Conservation (phyloP, 202 grass and related monocot genomes). For the Hordeum pubiflorum region DNA sequence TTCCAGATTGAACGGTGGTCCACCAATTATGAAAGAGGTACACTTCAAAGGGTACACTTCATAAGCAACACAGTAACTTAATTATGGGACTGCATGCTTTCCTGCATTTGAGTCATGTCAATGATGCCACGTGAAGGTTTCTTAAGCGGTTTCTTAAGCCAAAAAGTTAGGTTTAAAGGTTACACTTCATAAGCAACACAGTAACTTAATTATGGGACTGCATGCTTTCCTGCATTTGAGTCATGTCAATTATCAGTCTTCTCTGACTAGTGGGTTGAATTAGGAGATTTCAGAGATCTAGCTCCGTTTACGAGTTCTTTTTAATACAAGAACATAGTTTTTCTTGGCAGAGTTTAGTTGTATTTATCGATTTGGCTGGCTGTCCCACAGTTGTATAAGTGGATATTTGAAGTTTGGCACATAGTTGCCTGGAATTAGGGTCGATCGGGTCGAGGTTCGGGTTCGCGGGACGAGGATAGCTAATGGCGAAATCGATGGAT, state of each 20-base stretch:
- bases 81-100: background rate
- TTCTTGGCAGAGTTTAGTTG: background rate
- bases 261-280: background rate
- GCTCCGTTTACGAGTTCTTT: background rate
- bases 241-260: background rate
- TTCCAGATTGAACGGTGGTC: background rate
- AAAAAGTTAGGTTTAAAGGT: background rate
- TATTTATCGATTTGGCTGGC: background rate
- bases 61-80: background rate
- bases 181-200: background rate
- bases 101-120: background rate
- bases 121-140: too few species aligned
- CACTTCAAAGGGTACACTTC: background rate
- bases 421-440: too few species aligned
- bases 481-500: too few species aligned
- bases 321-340: background rate
- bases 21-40: background rate
- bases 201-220: slow-evolving; percentile 4
- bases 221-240: background rate
- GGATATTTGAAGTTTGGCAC: background rate
- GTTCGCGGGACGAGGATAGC: too few species aligned
- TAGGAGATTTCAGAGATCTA: background rate
- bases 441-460: too few species aligned
- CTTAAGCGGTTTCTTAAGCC: slow-evolving; percentile 7
- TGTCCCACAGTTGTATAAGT: background rate